A percentile compares a stretch with the other conserved stretches of the same genome.
Conservation (phyloP, 768 basidiomycete genomes). For the Suillus hirtellus region DNA sequence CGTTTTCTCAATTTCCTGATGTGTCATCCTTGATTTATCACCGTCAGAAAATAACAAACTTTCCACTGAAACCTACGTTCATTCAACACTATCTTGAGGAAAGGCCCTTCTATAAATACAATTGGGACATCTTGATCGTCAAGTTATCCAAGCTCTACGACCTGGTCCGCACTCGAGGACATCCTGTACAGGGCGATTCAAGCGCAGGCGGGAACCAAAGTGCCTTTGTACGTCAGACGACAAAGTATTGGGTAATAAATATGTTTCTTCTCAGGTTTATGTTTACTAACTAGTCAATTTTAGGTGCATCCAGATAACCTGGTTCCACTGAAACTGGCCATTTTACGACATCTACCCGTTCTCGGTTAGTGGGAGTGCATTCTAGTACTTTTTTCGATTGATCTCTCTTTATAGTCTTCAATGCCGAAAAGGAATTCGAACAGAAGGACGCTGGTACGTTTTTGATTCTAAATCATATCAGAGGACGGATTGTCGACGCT, state of each 20-base stretch:
- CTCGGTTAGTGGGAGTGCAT: conserved; percentile 57
- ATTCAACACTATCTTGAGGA: conserved; percentile 90
- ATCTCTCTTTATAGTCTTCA: conserved; percentile 71
- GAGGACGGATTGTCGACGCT: neutral
- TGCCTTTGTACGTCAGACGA: conserved; percentile 97
- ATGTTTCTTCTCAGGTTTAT: conserved; percentile 27
- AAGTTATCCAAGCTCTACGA: conserved; percentile 95
- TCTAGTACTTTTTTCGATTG: neutral
- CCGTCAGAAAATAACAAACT: conserved; percentile 86
- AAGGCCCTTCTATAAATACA: conserved; percentile 95
- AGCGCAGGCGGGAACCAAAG: conserved; percentile 94
- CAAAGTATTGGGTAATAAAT: conserved; percentile 90
- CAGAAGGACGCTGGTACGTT: conserved; percentile 70
- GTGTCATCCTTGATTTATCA: conserved; percentile 5
- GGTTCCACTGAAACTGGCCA: conserved; percentile 89
- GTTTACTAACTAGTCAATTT: conserved; percentile 25
- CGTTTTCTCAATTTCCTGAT: conserved; percentile 20
- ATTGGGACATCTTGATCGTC: conserved; percentile 94
- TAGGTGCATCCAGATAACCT: conserved; percentile 92
- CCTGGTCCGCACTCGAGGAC: conserved; percentile 91
- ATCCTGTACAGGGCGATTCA: conserved; percentile 91
- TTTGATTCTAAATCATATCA: conserved; percentile 29
- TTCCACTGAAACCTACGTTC: conserved; percentile 82
- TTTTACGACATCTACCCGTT: conserved; percentile 90
- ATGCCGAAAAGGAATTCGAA: conserved; percentile 91